These are phyloP conservation scores for Peronospora belbahrii DNA, from an alignment of 352 stramenopile genomes.

Conservation along the genomic window DNA sequence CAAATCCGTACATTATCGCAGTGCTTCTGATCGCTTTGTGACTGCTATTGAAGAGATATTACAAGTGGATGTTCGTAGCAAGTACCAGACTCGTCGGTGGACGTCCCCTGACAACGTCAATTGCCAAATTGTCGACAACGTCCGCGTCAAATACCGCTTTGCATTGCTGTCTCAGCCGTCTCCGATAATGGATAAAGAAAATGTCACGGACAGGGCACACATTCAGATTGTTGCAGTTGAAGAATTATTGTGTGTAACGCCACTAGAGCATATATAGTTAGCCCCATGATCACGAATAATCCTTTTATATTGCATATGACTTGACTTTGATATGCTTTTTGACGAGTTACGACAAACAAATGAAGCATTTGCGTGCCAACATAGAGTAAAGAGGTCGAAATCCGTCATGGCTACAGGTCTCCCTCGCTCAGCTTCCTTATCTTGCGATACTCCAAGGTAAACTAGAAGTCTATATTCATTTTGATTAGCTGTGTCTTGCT, in stretches of 20 bases:
- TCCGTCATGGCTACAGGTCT: constrained; percentile 24
- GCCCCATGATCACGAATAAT: too few relatives aligned
- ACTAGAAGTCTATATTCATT: background rate
- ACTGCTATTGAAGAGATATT: constrained; percentile 58
- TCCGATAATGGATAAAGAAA: background rate
- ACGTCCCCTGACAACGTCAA: constrained; percentile 28
- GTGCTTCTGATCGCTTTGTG: constrained; percentile 23
- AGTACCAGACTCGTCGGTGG: constrained; percentile 57
- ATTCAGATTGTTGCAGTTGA: constrained; percentile 34
- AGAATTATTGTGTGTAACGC: too few relatives aligned
- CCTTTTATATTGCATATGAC: constrained; percentile 9
- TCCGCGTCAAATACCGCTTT: constrained; percentile 43
- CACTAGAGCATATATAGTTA: too few relatives aligned
- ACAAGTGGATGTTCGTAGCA: constrained; percentile 67
- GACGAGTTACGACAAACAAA: too few relatives aligned
- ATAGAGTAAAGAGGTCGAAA: constrained; percentile 15
- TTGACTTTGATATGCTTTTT: constrained; percentile 10
- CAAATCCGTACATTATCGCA: constrained; percentile 40
- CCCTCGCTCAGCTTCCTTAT: constrained; percentile 11
- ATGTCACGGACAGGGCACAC: constrained; percentile 9
- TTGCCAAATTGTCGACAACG: constrained; percentile 52
- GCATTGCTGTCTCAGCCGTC: constrained; percentile 7
- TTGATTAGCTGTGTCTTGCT: background rate
- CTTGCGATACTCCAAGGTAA: constrained; percentile 13
- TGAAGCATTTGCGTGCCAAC: too few relatives aligned